Conservation (phyloP, 306 rosid genomes). For the Cyamopsis tetragonoloba region DNA sequence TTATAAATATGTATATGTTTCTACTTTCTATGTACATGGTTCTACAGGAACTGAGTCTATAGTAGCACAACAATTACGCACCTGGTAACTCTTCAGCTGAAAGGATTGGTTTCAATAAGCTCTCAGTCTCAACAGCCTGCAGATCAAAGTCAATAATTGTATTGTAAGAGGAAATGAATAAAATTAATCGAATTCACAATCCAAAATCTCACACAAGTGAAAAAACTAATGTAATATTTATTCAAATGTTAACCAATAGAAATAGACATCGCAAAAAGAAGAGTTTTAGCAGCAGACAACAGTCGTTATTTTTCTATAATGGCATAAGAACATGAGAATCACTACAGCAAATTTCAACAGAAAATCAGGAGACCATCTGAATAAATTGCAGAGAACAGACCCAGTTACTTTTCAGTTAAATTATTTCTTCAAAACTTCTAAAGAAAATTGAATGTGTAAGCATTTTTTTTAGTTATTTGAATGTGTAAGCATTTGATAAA, state of each 20-base stretch:
- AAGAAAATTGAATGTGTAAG: not conserved
- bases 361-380: not conserved
- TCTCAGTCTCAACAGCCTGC: not conserved
- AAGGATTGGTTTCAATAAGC: not conserved
- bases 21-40: not conserved
- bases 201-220: not conserved
- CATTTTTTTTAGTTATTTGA: too few relatives aligned
- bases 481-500: not conserved
- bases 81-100: not conserved
- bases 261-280: not conserved
- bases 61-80: not conserved
- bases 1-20: too few relatives aligned
- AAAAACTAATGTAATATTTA: not conserved
- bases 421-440: not conserved
- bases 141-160: not conserved
- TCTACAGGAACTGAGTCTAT: not conserved
- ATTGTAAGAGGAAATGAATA: not conserved
- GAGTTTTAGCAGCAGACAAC: not conserved
- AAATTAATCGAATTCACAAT: not conserved
- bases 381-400: not conserved
- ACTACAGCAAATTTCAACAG: not conserved
- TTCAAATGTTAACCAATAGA: not conserved
- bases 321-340: not conserved
- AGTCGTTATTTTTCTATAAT: not conserved
- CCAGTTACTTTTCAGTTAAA: not conserved